A percentile compares a stretch with the other conserved stretches of the same genome.
Conservation (phyloP, 179 eudicot genomes). For the Beta macrorhiza region DNA sequence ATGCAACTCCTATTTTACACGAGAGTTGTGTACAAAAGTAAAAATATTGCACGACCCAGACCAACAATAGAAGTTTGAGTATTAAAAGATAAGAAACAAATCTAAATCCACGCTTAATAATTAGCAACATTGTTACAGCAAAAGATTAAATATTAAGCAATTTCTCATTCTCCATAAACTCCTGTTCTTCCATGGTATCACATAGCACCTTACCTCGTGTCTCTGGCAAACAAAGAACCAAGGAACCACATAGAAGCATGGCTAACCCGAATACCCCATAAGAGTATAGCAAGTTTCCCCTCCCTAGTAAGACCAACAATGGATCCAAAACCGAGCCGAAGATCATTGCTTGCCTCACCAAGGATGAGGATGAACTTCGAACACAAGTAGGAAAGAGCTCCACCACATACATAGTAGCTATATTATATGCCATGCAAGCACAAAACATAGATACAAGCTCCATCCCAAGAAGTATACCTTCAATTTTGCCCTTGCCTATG, state of each 20-base stretch:
- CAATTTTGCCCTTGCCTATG: not conserved
- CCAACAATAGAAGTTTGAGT: too few species aligned
- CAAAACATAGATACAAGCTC: slow-evolving; percentile 27
- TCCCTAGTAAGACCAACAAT: slow-evolving; percentile 16
- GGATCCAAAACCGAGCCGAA: slow-evolving; percentile 29
- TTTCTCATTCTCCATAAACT: not conserved
- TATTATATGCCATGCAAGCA: slow-evolving; percentile 29
- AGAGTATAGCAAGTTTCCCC: slow-evolving; percentile 8
- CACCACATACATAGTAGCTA: slow-evolving; percentile 24
- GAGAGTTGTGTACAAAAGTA: too few species aligned
- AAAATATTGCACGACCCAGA: too few species aligned
- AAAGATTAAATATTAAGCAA: too few species aligned
- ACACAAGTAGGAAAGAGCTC: slow-evolving; percentile 37
- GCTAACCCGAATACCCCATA: slow-evolving; percentile 16
- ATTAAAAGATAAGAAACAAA: too few species aligned
- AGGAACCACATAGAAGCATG: slow-evolving; percentile 21
- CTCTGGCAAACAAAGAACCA: slow-evolving; percentile 25
- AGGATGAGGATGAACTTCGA: slow-evolving; percentile 19
- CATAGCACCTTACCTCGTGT: slow-evolving; percentile 20
- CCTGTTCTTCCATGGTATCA: slow-evolving; percentile 25
- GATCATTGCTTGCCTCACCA: slow-evolving; percentile 29
- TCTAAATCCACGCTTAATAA: too few species aligned
- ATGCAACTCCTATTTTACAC: too few species aligned
- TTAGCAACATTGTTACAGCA: too few species aligned
- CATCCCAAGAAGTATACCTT: not conserved